Conservation (phyloP, 345 rosid genomes). For the Corymbia maculata region DNA sequence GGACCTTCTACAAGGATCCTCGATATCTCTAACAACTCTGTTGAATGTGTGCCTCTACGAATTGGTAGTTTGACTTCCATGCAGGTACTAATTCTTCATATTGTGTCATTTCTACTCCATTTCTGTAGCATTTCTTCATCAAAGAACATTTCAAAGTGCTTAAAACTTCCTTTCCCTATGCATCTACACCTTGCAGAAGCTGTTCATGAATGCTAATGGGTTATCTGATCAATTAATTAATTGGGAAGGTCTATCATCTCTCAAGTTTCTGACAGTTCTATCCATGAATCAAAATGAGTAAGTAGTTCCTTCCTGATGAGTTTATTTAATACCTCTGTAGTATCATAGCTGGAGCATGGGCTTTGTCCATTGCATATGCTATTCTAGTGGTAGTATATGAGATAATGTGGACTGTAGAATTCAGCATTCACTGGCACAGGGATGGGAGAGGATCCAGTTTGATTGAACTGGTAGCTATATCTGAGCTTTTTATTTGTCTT, state of each 20-base stretch:
- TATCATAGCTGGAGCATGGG: not conserved
- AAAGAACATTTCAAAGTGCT: not conserved
- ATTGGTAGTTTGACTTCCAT: slow-evolving; percentile 43
- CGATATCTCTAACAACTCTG: slow-evolving; percentile 53
- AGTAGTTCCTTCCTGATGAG: slow-evolving; percentile 9
- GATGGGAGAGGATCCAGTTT: not conserved
- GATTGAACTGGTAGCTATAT: not conserved
- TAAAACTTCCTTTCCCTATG: not conserved
- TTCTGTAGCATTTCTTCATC: not conserved
- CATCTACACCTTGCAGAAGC: slow-evolving; percentile 39
- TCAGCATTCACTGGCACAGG: not conserved
- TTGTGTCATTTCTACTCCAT: not conserved
- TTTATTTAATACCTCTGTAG: not conserved
- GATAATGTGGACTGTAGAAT: not conserved
- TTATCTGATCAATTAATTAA: slow-evolving; percentile 50
- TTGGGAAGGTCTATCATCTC: slow-evolving; percentile 58
- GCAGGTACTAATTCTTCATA: slow-evolving; percentile 18
- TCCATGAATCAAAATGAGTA: slow-evolving; percentile 65
- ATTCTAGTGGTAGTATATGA: not conserved
- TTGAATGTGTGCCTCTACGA: slow-evolving; percentile 40
- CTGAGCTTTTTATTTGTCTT: not conserved
- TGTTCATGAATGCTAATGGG: slow-evolving; percentile 53
- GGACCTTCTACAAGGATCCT: slow-evolving; percentile 54
- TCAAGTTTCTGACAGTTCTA: slow-evolving; percentile 47
- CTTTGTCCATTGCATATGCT: not conserved